phyloP scores from a whole-genome alignment of 163 green algal genomes.

The Scenedesmus sp. region DNA sequence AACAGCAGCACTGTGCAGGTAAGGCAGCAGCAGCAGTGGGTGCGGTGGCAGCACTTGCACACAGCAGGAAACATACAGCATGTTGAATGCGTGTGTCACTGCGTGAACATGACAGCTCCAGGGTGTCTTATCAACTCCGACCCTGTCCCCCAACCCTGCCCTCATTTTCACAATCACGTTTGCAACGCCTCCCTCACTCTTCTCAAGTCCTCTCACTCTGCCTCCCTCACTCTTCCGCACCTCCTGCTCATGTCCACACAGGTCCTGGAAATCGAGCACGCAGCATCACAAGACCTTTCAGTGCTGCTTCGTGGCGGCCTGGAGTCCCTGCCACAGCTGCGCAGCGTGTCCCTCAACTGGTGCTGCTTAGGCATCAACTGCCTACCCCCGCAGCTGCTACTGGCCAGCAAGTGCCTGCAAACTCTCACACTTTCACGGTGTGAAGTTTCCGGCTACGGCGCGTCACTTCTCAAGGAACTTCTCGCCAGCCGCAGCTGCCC shows the following conservation, averaged over 20 bases:
- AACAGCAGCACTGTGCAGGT: neutral
- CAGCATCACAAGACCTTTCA: neutral
- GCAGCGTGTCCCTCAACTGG: slow-evolving; percentile 5
- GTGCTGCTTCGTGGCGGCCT: slow-evolving; percentile 29
- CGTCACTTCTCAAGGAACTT: neutral
- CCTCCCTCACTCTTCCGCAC: too few species aligned
- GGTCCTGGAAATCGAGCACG: slow-evolving; percentile 31
- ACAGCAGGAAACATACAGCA: too few species aligned
- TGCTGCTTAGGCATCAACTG: neutral
- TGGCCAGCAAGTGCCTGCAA: neutral
- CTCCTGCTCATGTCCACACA: neutral
- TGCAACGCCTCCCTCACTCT: too few species aligned
- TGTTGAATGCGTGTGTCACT: too few species aligned
- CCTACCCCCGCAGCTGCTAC: slow-evolving; percentile 10
- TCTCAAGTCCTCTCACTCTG: too few species aligned
- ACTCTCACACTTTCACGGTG: slow-evolving; percentile 27
- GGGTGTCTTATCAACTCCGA: too few species aligned
- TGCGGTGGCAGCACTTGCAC: neutral
- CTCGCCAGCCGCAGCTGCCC: neutral
- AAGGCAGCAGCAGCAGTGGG: neutral
- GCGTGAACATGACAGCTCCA: too few species aligned
- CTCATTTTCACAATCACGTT: too few species aligned
- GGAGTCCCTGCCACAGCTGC: neutral
- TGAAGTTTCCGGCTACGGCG: neutral
- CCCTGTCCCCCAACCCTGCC: too few species aligned